Evolutionary conservation across 2,329 filamentous ascomycete species (phyloP).

Genomic region (Claviceps africana): DNA sequence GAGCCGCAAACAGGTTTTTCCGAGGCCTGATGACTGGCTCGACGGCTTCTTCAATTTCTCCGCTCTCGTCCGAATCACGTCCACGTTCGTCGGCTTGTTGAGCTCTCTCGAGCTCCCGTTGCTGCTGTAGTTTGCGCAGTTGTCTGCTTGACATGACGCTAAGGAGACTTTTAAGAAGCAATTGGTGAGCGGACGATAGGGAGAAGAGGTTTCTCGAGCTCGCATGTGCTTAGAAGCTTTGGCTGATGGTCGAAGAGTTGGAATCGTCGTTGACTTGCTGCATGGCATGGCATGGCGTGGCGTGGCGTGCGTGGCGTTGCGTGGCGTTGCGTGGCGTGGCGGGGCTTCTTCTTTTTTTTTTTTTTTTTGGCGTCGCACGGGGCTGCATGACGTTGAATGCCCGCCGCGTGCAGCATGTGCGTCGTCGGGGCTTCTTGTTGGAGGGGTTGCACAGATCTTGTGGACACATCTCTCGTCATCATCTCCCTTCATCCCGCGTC

Average conservation of each 20-base stretch:
- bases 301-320: neutral
- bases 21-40: conserved; percentile 23
- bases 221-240: neutral
- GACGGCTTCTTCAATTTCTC: conserved; percentile 17
- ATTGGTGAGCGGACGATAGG: too few species aligned
- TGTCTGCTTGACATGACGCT: conserved; percentile 35
- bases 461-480: too few species aligned
- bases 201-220: neutral
- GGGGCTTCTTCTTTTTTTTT: neutral
- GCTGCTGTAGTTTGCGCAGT: conserved; percentile 37
- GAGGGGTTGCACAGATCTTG: too few species aligned
- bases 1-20: conserved; percentile 36
- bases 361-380: neutral
- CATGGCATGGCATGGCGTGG: neutral
- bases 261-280: neutral
- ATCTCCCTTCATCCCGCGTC: neutral
- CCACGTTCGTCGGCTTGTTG: conserved; percentile 6
- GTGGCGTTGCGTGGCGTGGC: too few species aligned
- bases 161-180: neutral
- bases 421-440: too few species aligned
- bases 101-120: conserved; percentile 28
- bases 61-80: conserved; percentile 14
- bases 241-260: neutral
- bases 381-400: neutral
- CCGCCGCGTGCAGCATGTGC: too few species aligned